Evolutionary conservation across 768 basidiomycete genomes (phyloP), one percentile per base, ranked within the genome.

Genomic region (Russula olivacea): DNA sequence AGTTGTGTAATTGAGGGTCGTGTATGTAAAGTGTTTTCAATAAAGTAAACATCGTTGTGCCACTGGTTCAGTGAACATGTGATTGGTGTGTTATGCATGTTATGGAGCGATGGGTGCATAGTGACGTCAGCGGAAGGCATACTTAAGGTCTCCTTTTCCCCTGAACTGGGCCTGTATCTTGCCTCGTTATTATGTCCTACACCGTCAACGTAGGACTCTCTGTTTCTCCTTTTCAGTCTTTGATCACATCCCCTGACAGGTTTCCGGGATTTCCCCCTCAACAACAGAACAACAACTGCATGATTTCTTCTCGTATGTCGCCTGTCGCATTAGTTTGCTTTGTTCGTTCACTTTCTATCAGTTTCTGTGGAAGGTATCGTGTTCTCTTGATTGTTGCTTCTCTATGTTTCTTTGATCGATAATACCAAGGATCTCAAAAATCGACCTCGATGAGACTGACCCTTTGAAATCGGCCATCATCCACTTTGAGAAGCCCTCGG

Each of bases 361-460:
- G 89, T 3, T 97, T 96, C 76, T 97, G 93, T 71, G 94, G 94
- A 77, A 88, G 83, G 87, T 87, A 70, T 70, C 82, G 70, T 4
- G 32, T 17, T 23, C 14, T 45, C n/a, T 28, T 34, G 3, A 34
- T 48, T n/a, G 21, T 15, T 23, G 47, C 19, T 6, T 23, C 15
- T 4, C 36, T 21, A 25, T 21, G 14, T 28, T 48, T 28, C 19
- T 53, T 54, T 41, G 67, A 71, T 62, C 61, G 21, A n/a, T 38
- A 49, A 58, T 66, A 65, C 43, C 4, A 68, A 91, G 87, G 70
- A 92, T 94, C 73, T 71, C 73, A 19, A 77, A 78, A n/a, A 84
- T 93, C 72, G 83, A 89, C 30, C 71, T 77, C 72, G 77, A 83
- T 52, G 74, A 76, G 55, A 74, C 72, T 15, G 76, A 74, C 55